These are phyloP conservation scores for Hysterangium stoloniferum DNA, from an alignment of 768 basidiomycete species.

Conservation along the genomic window DNA sequence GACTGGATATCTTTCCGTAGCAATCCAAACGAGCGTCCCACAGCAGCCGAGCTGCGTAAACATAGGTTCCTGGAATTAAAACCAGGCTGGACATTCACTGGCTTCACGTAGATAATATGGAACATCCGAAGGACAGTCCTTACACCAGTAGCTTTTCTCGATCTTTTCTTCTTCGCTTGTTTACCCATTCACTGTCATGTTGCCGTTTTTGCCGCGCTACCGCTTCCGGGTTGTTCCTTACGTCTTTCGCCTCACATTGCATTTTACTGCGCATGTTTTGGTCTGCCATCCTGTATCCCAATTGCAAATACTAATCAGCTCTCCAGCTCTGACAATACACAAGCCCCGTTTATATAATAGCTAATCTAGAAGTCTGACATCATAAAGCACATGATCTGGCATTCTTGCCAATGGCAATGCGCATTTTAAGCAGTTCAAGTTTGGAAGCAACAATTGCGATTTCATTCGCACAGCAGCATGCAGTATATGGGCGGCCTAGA, in stretches of 20 bases:
- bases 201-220: background rate
- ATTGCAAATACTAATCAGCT: constrained; percentile 5
- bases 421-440: too few relatives aligned
- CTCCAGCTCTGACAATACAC: background rate
- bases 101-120: constrained; percentile 36
- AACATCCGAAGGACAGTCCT: background rate
- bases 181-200: background rate
- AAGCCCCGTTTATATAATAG: background rate
- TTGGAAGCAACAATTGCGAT: too few relatives aligned
- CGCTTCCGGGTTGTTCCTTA: constrained; percentile 2
- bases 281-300: constrained; percentile 5
- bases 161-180: background rate
- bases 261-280: constrained; percentile 10
- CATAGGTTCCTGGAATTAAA: constrained; percentile 74
- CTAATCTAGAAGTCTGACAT: too few relatives aligned
- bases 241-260: constrained; percentile 8
- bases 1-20: constrained; percentile 29
- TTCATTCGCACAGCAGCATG: too few relatives aligned
- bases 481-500: too few relatives aligned
- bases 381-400: too few relatives aligned
- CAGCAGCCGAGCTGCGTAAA: constrained; percentile 65
- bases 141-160: background rate
- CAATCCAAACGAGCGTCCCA: constrained; percentile 78
- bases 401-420: too few relatives aligned
- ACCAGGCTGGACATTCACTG: constrained; percentile 68